Evolutionary conservation across 169 alveolate species (phyloP).

Genomic region (Pseudocohnilembus persalinus): DNA sequence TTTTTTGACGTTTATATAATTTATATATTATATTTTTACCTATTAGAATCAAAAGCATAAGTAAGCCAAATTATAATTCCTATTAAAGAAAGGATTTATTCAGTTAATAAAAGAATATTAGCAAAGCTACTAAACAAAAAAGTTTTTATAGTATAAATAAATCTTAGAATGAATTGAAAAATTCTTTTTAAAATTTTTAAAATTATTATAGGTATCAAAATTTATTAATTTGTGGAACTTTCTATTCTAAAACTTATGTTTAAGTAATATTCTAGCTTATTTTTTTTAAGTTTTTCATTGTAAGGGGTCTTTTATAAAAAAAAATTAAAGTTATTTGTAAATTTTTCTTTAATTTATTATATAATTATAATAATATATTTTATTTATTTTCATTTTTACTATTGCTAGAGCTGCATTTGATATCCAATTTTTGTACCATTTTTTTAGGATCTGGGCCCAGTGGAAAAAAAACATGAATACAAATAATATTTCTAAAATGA

Average conservation of each 20-base stretch:
- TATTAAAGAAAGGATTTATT: neutral
- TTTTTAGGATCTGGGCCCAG: neutral
- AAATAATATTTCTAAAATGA: too few relatives aligned
- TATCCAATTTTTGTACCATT: neutral
- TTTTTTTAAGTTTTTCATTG: neutral
- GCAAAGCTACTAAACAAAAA: neutral
- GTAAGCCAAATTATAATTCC: neutral
- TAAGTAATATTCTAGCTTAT: neutral
- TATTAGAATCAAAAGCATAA: neutral
- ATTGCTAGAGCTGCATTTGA: neutral
- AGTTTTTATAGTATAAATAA: neutral
- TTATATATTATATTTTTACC: neutral
- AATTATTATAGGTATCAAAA: too few relatives aligned
- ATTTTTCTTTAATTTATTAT: too few relatives aligned
- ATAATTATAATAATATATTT: too few relatives aligned
- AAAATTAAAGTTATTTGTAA: too few relatives aligned
- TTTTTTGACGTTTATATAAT: too few relatives aligned
- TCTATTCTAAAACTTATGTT: neutral
- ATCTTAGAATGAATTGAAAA: neutral
- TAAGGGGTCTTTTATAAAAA: neutral
- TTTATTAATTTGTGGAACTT: neutral
- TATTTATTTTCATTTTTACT: too few relatives aligned
- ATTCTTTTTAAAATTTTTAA: neutral
- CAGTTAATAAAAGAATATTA: neutral
- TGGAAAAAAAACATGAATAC: neutral